Base-by-base conservation (phyloP, 768 basidiomycete species). In the Agrocybe chaxingu region DNA sequence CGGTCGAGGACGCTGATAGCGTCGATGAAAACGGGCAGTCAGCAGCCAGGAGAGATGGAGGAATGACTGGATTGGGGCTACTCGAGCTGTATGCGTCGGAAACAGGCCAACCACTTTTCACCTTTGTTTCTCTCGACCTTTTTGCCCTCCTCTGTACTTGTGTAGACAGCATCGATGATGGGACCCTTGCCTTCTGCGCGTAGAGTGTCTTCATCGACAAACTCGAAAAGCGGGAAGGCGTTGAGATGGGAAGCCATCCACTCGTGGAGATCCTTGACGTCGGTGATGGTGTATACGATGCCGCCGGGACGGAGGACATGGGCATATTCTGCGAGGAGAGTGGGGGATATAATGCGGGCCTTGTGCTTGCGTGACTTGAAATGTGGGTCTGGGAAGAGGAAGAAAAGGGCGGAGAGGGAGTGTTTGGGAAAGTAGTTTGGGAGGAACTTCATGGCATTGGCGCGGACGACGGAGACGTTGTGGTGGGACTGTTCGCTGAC, bases 321-420 rank as follows among this genome's bases (percentile, higher is more conserved):
- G 4, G 97, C 96, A 58, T 99, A 99, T 65, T 99, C 97, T 19
- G 97, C 94, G 13, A 98, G 80, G 30, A 99, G 79, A n/a, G 96
- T 95, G 5, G 93, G 90, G 46, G 95, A 97, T 64, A 98, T 95
- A 65, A 98, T 98, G 63, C 97, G 87, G 1, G 96, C 96, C 73
- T 99, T 99, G 77, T 98, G 96, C 68, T 99, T 99, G 60, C 95
- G 85, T 7, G 82, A 78, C 68, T 99, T 98, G 81, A 99, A 99
- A 67, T 98, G 97, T 0, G 97, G 97, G 69, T 99, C 97, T 37
- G 97, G 97, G 70, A 98, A 99, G 51, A 98, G 81, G 75, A 99
- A 98, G 73, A 99, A 99, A 44, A 99, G 77, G 42, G 96, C 85
- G 13, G 89, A 86, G 34, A 99, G 76, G 55, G 96, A 96, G 50